Conservation (phyloP, 768 basidiomycete species). For the Megacollybia marginata region DNA sequence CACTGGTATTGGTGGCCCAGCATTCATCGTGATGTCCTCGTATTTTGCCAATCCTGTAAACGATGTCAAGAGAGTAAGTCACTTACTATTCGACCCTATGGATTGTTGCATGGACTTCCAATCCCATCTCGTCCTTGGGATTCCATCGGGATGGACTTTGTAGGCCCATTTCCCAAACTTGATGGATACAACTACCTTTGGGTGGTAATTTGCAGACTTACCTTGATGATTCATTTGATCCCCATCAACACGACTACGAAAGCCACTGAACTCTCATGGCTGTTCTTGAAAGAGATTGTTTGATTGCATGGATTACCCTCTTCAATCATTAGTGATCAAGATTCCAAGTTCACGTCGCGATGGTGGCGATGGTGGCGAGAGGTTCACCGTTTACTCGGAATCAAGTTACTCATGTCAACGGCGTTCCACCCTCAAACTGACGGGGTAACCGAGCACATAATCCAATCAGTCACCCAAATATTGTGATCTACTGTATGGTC, state of each 20-base stretch:
- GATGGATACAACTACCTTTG: not conserved
- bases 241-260: not conserved
- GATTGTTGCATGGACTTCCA: not conserved
- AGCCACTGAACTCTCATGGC: not conserved
- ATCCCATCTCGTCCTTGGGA: not conserved
- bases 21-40: not conserved
- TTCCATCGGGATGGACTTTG: not conserved
- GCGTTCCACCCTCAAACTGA: not conserved
- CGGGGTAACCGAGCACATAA: too few species aligned
- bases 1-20: not conserved
- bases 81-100: not conserved
- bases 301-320: slow-evolving; percentile 1
- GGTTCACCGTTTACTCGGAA: too few species aligned
- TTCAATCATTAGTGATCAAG: slow-evolving; percentile 19
- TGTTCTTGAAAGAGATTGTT: not conserved
- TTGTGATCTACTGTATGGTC: not conserved
- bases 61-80: not conserved
- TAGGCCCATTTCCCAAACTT: not conserved
- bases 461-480: not conserved
- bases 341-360: slow-evolving; percentile 24
- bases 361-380: slow-evolving; percentile 15
- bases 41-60: not conserved
- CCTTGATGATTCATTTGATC: not conserved
- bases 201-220: too few species aligned
- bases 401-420: slow-evolving; percentile 5